These are phyloP conservation scores for Apiotrichum sp. DNA, from an alignment of 1,284 basidiomycete species.

Conservation along the genomic window DNA sequence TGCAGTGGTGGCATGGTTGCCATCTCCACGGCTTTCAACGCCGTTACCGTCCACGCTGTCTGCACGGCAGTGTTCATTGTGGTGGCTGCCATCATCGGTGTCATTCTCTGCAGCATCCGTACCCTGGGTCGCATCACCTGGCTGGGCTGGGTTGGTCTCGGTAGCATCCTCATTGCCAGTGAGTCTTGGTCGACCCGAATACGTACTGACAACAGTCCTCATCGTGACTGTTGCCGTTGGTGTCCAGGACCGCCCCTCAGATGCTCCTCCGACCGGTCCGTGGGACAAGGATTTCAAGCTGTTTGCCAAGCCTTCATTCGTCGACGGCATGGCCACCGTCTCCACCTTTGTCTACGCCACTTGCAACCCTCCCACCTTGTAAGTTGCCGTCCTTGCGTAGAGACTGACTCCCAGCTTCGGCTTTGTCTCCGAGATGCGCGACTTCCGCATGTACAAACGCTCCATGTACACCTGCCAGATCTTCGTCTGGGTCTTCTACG, in stretches of 20 bases:
- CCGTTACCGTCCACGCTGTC: slow-evolving; percentile 34
- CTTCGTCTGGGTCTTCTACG: slow-evolving; percentile 22
- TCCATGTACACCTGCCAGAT: slow-evolving; percentile 21
- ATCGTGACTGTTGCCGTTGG: slow-evolving; percentile 36
- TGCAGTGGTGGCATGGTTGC: slow-evolving; percentile 26
- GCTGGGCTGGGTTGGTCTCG: slow-evolving; percentile 30
- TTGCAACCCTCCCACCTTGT: slow-evolving; percentile 18
- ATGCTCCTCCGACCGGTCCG: slow-evolving; percentile 28
- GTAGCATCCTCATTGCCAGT: slow-evolving; percentile 20
- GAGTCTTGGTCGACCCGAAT: no score
- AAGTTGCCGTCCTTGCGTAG: no score
- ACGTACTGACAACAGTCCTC: slow-evolving; percentile 1
- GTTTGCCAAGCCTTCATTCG: slow-evolving; percentile 23
- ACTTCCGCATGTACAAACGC: slow-evolving; percentile 26
- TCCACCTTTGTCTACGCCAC: slow-evolving; percentile 21
- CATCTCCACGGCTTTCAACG: slow-evolving; percentile 46
- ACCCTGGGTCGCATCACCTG: slow-evolving; percentile 40
- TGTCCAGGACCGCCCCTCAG: slow-evolving; percentile 33
- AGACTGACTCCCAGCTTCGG: slow-evolving; percentile 12
- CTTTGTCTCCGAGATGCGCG: slow-evolving; percentile 36
- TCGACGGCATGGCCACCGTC: slow-evolving; percentile 7
- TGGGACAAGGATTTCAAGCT: slow-evolving; percentile 29
- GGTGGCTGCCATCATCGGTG: slow-evolving; percentile 28
- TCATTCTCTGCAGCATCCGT: slow-evolving; percentile 32
- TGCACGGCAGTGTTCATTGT: slow-evolving; percentile 44